phyloP scores from a whole-genome alignment of 768 basidiomycete species.

The Termitomyces sp. region DNA sequence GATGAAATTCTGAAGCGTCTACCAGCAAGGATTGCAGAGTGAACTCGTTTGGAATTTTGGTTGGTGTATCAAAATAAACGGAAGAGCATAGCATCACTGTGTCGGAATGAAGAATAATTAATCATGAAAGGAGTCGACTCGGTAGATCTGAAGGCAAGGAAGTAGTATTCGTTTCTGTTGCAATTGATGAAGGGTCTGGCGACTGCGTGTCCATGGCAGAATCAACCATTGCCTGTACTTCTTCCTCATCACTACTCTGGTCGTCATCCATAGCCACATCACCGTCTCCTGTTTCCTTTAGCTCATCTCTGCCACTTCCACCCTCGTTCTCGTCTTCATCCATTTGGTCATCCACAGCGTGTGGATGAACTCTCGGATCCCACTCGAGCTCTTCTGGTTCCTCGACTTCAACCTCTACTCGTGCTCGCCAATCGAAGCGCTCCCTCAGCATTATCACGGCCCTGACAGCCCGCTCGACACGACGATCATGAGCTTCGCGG shows the following conservation, averaged over 20 bases:
- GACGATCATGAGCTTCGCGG: slow-evolving; percentile 62
- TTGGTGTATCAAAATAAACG: neutral
- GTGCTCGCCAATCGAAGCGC: slow-evolving; percentile 76
- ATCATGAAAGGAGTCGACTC: neutral
- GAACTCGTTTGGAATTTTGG: neutral
- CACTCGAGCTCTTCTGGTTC: slow-evolving; percentile 75
- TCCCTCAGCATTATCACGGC: slow-evolving; percentile 76
- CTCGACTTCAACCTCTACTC: slow-evolving; percentile 74
- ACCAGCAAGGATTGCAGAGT: neutral
- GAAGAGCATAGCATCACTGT: too few species aligned
- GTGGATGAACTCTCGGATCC: slow-evolving; percentile 42
- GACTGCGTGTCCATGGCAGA: slow-evolving; percentile 18
- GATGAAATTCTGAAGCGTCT: neutral
- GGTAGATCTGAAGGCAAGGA: neutral
- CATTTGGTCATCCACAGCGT: slow-evolving; percentile 1
- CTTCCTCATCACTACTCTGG: slow-evolving; percentile 18
- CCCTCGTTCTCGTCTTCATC: slow-evolving; percentile 17
- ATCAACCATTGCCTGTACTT: slow-evolving; percentile 26
- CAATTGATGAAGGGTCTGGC: slow-evolving; percentile 9
- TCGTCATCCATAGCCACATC: slow-evolving; percentile 18
- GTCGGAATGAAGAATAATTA: neutral
- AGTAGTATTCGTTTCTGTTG: neutral
- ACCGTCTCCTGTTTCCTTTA: slow-evolving; percentile 20
- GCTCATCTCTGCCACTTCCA: slow-evolving; percentile 19
- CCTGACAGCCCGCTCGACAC: slow-evolving; percentile 72